Conservation (phyloP, 495 filamentous ascomycete species). For the Annulohypoxylon moriforme region DNA sequence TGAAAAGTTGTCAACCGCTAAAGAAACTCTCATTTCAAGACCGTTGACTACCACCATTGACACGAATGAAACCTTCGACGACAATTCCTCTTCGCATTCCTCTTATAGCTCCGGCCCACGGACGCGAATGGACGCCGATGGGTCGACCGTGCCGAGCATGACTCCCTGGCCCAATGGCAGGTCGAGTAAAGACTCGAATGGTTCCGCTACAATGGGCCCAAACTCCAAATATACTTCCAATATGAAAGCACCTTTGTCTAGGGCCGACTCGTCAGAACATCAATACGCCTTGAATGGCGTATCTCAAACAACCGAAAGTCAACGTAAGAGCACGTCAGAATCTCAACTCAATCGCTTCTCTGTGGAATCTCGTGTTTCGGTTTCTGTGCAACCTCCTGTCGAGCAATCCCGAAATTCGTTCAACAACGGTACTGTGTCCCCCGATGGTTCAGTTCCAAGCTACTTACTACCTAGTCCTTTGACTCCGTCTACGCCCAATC, state of each 20-base stretch:
- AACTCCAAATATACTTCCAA: constrained; percentile 34
- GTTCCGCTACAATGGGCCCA: constrained; percentile 14
- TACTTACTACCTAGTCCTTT: constrained; percentile 42
- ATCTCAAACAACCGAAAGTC: constrained; percentile 23
- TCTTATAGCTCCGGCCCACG: constrained; percentile 52
- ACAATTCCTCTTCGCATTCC: constrained; percentile 51
- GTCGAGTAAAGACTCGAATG: constrained; percentile 45
- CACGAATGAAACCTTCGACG: constrained; percentile 50
- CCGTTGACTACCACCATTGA: constrained; percentile 48
- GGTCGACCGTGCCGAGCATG: constrained; percentile 47
- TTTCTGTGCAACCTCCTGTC: constrained; percentile 43
- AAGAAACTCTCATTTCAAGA: constrained; percentile 38
- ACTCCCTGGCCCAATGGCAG: constrained; percentile 52
- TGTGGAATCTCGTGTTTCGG: constrained; percentile 47
- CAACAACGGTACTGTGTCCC: constrained; percentile 41
- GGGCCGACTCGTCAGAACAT: constrained; percentile 31
- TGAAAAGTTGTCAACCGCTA: constrained; percentile 46
- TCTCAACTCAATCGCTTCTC: constrained; percentile 44
- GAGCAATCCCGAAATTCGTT: constrained; percentile 51
- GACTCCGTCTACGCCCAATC: constrained; percentile 56
- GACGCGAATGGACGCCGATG: constrained; percentile 53
- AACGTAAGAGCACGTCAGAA: constrained; percentile 41
- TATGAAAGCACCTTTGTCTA: constrained; percentile 33
- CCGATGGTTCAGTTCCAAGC: constrained; percentile 24
- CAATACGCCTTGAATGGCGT: constrained; percentile 28